Base-by-base conservation (phyloP, 2,329 filamentous ascomycete genomes). In the Sporothrix schenckii region DNA sequence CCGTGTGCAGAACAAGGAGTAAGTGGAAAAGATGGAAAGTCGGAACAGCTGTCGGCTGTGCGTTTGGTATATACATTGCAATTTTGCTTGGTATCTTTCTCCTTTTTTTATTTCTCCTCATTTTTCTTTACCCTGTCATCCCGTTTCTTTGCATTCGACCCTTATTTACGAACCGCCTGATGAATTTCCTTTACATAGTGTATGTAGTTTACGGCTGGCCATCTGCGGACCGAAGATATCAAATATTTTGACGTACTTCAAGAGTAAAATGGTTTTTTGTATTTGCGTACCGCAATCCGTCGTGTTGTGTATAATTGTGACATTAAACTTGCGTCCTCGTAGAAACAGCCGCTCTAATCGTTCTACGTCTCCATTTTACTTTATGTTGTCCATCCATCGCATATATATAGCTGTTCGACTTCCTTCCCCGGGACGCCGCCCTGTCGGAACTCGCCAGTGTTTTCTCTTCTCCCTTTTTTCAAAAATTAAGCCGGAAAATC, bases 1-100 rank as follows among this genome's bases (percentile, higher is more conserved):
- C 77, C 86, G 94, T 72, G 88, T 96, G 70, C 89, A 89, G 77
- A 91, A 91, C 69, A 80, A 80, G 73, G 82, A 85, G 73, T 84
- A 78, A 77, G 16, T 14, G n/a, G 13, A 9, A 44, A 21, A n/a
- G n/a, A 14, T n/a, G n/a, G 54, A 63, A 11, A 21, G 10, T 14
- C 3, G 16, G 16, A 4, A 14, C 39, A n/a, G 53, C 14, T 4
- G 3, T 13, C 2, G 53, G 14, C 27, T 24, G 16, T 66, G 5
- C 6, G 14, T 27, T 66, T 30, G 24, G 61, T 34, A 52, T 41
- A 24, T 56, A 56, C 39, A 24, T 5, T 54, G 53, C 6, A 10
- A 10, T 21, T 34, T n/a, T 66, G 5, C 13, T 53, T 2, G 24
- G 16, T 56, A 1, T 39, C n/a, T 30, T 34, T 7, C 3, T 47